Percentiles rank a stretch among this genome's conserved stretches.
Conservation (phyloP, 73 alveolate genomes). For the Diophrys sp. region DNA sequence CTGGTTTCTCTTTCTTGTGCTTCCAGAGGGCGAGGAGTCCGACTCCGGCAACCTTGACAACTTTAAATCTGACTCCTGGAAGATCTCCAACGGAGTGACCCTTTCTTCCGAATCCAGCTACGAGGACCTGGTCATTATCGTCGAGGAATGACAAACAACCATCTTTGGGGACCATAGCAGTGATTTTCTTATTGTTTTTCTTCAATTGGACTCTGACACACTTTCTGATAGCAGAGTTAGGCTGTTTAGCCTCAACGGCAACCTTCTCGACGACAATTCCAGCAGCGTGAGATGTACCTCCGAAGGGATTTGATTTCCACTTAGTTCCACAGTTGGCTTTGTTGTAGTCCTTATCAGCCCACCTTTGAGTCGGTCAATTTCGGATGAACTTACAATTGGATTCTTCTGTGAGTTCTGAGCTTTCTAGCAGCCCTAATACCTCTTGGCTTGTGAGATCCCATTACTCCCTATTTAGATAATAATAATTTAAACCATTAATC, state of each 20-base stretch:
- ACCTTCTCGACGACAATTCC: conserved; percentile 95
- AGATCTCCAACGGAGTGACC: conserved; percentile 97
- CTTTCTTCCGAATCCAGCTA: conserved; percentile 93
- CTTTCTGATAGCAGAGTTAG: conserved; percentile 96
- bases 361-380: conserved; percentile 22
- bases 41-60: conserved; percentile 93
- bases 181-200: conserved; percentile 90
- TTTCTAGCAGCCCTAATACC: conserved; percentile 82
- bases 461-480: conserved; percentile 7
- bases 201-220: conserved; percentile 91
- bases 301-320: conserved; percentile 92
- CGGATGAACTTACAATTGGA: conserved; percentile 15
- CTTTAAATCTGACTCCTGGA: conserved; percentile 96
- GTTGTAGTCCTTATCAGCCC: conserved; percentile 81
- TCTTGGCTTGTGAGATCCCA: conserved; percentile 66
- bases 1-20: conserved; percentile 90
- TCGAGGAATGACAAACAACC: conserved; percentile 92
- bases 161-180: conserved; percentile 94
- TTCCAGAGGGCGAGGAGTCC: conserved; percentile 91
- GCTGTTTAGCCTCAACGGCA: conserved; percentile 96
- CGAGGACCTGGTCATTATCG: conserved; percentile 94
- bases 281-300: conserved; percentile 91
- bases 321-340: conserved; percentile 81
- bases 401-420: conserved; percentile 71
- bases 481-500: background rate